Base-by-base conservation (phyloP, 352 stramenopile genomes). In the Pythium chondricola region DNA sequence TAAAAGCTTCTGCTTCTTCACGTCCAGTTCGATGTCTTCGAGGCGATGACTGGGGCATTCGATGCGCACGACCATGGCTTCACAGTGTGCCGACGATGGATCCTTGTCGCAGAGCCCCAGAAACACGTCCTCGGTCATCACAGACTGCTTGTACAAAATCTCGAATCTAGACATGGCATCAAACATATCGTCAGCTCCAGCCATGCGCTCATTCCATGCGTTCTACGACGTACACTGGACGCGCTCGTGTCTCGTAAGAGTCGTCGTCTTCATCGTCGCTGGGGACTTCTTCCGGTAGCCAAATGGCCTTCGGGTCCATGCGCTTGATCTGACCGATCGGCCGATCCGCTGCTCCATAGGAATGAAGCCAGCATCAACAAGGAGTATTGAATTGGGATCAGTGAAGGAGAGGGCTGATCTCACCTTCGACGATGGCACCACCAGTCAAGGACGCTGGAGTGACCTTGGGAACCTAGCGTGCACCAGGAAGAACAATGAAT, bases 91-190 rank as follows among this genome's bases (percentile, higher is more conserved):
- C 1, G 71, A 84, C 16, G 79, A 92, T n/a, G 81, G 81, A 35
- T 94, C 83, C 45, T 90, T 89, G 50, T 92, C 81, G 38, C 74
- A 77, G 14, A 92, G 56, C 1, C 81, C 81, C 21, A 94, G 69
- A 31, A 88, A 94, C 48, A 94, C 71, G 51, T 89, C 80, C 43
- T 94, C 83, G 0, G 80, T 87, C 80, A 88, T 89, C 30, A 94
- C 78, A 27, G 64, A 83, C 59, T 94, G 83, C 63, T 91, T 89
- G 67, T 89, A 92, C 31, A 89, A 50, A 42, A 94, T 74, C 57
- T 90, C 83, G 55, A 85, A 88, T n/a, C 75, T 86, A 32, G 3
- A 29, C n/a, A 6, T 24, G 16, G 26, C 21, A 17, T 35, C 11
- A n/a, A n/a, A n/a, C 7, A 48, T 13, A 25, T 2, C 1, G 13